Conservation (phyloP, 257 asterid genomes). For the Oldenlandia corymbosa region DNA sequence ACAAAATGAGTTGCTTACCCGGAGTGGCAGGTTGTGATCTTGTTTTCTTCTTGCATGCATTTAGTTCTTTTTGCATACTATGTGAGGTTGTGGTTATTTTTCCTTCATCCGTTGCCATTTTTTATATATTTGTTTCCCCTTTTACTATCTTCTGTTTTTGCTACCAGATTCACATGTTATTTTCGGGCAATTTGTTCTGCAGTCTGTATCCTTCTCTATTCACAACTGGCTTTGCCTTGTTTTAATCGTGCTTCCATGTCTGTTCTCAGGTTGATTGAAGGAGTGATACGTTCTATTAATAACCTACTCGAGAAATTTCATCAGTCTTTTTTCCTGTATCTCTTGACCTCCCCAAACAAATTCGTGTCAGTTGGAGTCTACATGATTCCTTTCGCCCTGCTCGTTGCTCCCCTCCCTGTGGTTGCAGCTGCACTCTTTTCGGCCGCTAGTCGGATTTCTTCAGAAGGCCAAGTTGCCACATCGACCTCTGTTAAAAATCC, state of each 20-base stretch:
- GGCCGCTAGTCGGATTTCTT: slow-evolving; percentile 28
- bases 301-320: slow-evolving; percentile 98
- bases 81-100: not conserved
- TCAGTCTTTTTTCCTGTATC: slow-evolving; percentile 89
- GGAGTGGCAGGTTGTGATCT: slow-evolving; percentile 66
- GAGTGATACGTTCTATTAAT: slow-evolving; percentile 74
- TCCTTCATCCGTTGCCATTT: not conserved
- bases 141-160: not conserved
- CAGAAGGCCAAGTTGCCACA: slow-evolving; percentile 21
- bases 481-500: slow-evolving; percentile 26
- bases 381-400: slow-evolving; percentile 87
- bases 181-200: not conserved
- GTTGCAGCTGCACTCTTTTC: slow-evolving; percentile 80
- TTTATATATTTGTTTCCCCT: not conserved
- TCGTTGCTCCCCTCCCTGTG: slow-evolving; percentile 83
- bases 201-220: too few species aligned
- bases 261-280: slow-evolving; percentile 80
- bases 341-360: slow-evolving; percentile 68
- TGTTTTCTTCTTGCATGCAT: not conserved
- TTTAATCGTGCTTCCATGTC: not conserved
- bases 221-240: not conserved
- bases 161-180: not conserved
- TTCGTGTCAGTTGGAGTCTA: slow-evolving; percentile 90
- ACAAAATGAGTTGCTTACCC: slow-evolving; percentile 49
- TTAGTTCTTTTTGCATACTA: not conserved